Evolutionary conservation across 2,329 filamentous ascomycete species (phyloP), one percentile per base, ranked within the genome.

Genomic region (Calonectria pseudoturangicola): DNA sequence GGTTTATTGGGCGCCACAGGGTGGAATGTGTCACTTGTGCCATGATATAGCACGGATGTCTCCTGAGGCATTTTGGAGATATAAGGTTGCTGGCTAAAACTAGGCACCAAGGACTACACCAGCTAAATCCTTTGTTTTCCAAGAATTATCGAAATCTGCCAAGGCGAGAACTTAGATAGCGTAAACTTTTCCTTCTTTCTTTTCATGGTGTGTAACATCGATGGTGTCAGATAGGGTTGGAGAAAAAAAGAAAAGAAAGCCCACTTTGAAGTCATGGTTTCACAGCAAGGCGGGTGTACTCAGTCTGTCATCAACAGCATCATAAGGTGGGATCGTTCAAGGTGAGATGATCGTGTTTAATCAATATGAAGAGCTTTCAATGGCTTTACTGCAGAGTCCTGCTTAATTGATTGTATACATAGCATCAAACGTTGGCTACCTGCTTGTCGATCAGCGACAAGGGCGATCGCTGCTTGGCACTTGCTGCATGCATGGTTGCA

Each of bases 401-500:
- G 33, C 25, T 58, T 58, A 1, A 33, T 39, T 39, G 21, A 25
- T 15, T 21, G n/a, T 21, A 7, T 58, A 10, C 3, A 10, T 36
- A 25, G 18, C n/a, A n/a, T 45, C 43, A 45, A 58, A 27, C 36
- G 12, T 15, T 39, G 33, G 50, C 50, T 8, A 33, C 3, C 12
- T 8, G 33, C 13, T 25, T 56, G n/a, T 25, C 33, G 30, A 39
- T 56, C 30, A 21, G 51, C n/a, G 2, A 39, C 51, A 21, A 50
- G 30, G 51, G 30, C 30, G 30, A 36, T 27, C 54, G n/a, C 12
- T 39, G 15, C 33, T 58, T 58, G 33, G 54, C 54, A 33, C n/a
- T 25, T 58, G 15, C 12, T 58, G 54, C 43, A 45, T 58, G 30
- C 54, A 39, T 16, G n/a, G 12, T 58, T 58, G 54, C 51, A 56